phyloP scores from a whole-genome alignment of 768 basidiomycete species.

The Agrocybe pediades region DNA sequence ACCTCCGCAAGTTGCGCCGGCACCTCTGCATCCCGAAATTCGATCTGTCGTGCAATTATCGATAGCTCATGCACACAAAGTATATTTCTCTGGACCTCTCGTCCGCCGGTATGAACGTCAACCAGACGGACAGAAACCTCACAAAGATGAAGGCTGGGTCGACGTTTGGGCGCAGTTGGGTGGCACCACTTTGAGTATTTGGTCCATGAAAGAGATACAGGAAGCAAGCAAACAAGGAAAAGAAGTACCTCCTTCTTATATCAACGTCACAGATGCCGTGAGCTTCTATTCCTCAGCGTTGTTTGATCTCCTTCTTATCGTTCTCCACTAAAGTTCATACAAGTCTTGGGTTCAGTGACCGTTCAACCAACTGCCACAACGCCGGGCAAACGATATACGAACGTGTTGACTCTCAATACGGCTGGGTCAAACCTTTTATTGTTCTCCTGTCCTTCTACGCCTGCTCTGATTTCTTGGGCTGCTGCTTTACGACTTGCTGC shows the following conservation, averaged over 20 bases:
- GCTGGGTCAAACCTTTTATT: conserved; percentile 89
- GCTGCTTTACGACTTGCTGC: conserved; percentile 86
- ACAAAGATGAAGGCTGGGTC: conserved; percentile 78
- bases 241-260: conserved; percentile 85
- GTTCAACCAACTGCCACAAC: conserved; percentile 51
- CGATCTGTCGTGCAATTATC: conserved; percentile 77
- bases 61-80: conserved; percentile 77
- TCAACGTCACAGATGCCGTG: conserved; percentile 88
- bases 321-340: conserved; percentile 58
- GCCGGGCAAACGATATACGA: conserved; percentile 61
- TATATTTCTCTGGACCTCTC: conserved; percentile 87
- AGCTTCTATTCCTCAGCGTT: conserved; percentile 33
- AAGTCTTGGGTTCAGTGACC: conserved; percentile 76
- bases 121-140: conserved; percentile 68
- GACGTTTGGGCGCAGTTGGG: conserved; percentile 91
- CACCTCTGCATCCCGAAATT: conserved; percentile 77
- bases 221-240: conserved; percentile 78
- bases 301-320: conserved; percentile 8
- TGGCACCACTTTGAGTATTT: conserved; percentile 86
- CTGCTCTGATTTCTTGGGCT: conserved; percentile 83
- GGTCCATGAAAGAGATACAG: conserved; percentile 90
- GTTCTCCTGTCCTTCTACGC: conserved; percentile 80
- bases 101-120: conserved; percentile 77
- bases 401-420: conserved; percentile 90
- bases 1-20: conserved; percentile 18